A percentile compares a stretch with the other conserved stretches of the same genome.
Conservation (phyloP, 1,284 basidiomycete species). For the Puccinia polysora region DNA sequence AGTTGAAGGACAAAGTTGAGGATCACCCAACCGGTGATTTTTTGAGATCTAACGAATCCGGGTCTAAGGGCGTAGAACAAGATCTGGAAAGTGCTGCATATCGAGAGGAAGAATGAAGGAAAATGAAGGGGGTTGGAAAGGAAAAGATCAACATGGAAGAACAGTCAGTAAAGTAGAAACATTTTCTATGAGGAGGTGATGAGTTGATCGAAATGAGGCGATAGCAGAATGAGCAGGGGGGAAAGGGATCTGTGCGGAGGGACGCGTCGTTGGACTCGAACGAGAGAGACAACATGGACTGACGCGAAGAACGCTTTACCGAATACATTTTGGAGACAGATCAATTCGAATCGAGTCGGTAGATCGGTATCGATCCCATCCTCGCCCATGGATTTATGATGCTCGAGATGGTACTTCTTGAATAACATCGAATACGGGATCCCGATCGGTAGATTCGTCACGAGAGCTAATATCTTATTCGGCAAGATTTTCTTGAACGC, state of each 20-base stretch:
- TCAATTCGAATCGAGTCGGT: constrained; percentile 76
- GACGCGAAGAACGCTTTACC: constrained; percentile 92
- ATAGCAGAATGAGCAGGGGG: too few relatives aligned
- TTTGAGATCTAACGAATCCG: constrained; percentile 82
- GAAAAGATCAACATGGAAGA: neutral
- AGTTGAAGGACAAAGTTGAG: constrained; percentile 71
- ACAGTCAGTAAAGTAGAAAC: neutral
- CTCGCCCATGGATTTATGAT: constrained; percentile 90
- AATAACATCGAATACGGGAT: constrained; percentile 93
- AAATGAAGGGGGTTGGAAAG: neutral
- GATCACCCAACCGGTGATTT: constrained; percentile 74
- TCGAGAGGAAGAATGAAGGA: neutral
- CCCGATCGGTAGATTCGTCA: constrained; percentile 86
- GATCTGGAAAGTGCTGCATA: constrained; percentile 77
- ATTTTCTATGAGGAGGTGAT: too few relatives aligned
- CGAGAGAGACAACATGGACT: neutral
- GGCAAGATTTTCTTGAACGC: constrained; percentile 77
- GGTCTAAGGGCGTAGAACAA: constrained; percentile 96
- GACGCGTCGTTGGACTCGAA: constrained; percentile 19
- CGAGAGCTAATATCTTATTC: constrained; percentile 82
- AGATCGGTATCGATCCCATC: constrained; percentile 94
- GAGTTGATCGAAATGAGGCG: too few relatives aligned
- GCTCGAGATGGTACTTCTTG: constrained; percentile 88
- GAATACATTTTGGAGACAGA: constrained; percentile 86
- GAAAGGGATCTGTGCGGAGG: too few relatives aligned